A percentile compares a stretch with the other conserved stretches of the same genome.
phyloP scores from a whole-genome alignment of 768 basidiomycete species.

The Kwoniella newhampshirensis region DNA sequence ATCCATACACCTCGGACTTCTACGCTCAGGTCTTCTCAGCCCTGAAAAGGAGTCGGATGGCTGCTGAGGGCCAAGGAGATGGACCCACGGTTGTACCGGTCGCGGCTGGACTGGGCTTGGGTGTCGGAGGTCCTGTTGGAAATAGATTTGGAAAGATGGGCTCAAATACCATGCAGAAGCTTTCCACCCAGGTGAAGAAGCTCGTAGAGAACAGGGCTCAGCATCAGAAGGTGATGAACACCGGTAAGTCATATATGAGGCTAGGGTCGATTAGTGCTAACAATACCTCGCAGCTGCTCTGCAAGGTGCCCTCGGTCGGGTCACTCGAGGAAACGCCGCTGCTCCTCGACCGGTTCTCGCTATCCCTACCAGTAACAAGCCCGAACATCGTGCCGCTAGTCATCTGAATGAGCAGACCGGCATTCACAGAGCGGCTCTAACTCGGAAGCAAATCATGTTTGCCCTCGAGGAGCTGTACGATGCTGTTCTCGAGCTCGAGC shows the following conservation, averaged over 20 bases:
- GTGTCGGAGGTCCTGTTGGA: constrained; percentile 61
- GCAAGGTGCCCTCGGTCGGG: constrained; percentile 91
- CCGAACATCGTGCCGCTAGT: constrained; percentile 49
- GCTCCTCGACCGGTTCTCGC: constrained; percentile 95
- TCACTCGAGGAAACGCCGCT: constrained; percentile 88
- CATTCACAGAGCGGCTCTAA: constrained; percentile 56
- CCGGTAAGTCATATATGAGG: constrained; percentile 17
- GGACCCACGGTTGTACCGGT: constrained; percentile 71
- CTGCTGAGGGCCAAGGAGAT: constrained; percentile 58
- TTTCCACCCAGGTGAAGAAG: constrained; percentile 77
- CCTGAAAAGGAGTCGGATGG: constrained; percentile 72
- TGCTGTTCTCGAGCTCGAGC: constrained; percentile 76
- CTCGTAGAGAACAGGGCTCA: constrained; percentile 78
- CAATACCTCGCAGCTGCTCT: constrained; percentile 55
- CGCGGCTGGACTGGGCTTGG: constrained; percentile 73
- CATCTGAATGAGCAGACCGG: constrained; percentile 44
- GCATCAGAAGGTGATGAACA: constrained; percentile 33
- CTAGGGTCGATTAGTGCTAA: constrained; percentile 2
- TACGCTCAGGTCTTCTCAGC: constrained; percentile 95
- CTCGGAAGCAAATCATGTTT: constrained; percentile 71
- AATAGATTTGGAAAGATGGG: constrained; percentile 45
- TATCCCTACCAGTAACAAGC: constrained; percentile 61
- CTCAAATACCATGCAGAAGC: constrained; percentile 52
- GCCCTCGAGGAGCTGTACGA: constrained; percentile 85
- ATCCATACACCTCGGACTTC: constrained; percentile 97